Percentiles rank a stretch among this genome's conserved stretches.
These are phyloP conservation scores for Sporothrix protearum DNA, from an alignment of 2,329 filamentous ascomycete genomes.

Conservation along the genomic window DNA sequence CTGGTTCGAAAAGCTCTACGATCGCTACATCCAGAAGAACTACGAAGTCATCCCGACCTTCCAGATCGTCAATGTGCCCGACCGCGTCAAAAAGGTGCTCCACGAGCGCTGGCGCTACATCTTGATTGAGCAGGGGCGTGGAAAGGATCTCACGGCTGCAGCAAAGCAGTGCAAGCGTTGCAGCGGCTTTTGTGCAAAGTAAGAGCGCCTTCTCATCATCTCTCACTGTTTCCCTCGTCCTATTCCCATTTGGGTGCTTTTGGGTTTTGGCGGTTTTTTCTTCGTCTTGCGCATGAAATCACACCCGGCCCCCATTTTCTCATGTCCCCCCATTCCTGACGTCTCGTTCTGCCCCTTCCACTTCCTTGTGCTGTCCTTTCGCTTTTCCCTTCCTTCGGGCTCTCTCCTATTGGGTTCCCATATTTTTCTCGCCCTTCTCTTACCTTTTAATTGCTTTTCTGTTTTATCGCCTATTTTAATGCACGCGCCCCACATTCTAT, in stretches of 20 bases:
- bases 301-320: background rate
- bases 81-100: constrained; percentile 89
- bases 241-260: background rate
- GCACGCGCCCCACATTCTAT: constrained; percentile 23
- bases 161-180: constrained; percentile 96
- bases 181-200: constrained; percentile 85
- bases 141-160: constrained; percentile 92
- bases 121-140: constrained; percentile 85
- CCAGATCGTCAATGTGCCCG: constrained; percentile 92
- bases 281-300: background rate
- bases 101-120: constrained; percentile 97
- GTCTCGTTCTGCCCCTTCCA: background rate
- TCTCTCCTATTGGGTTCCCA: background rate
- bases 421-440: constrained; percentile 12
- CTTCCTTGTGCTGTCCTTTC: background rate
- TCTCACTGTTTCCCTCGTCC: background rate
- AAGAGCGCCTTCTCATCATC: constrained; percentile 39
- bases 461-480: constrained; percentile 26
- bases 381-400: background rate
- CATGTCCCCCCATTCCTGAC: background rate
- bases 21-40: constrained; percentile 95
- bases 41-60: constrained; percentile 94
- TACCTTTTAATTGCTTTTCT: constrained; percentile 22
- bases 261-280: background rate
- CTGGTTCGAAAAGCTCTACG: constrained; percentile 96